Evolutionary conservation across 106 monocot genomes (phyloP).

Genomic region (Dendrobium nobile): DNA sequence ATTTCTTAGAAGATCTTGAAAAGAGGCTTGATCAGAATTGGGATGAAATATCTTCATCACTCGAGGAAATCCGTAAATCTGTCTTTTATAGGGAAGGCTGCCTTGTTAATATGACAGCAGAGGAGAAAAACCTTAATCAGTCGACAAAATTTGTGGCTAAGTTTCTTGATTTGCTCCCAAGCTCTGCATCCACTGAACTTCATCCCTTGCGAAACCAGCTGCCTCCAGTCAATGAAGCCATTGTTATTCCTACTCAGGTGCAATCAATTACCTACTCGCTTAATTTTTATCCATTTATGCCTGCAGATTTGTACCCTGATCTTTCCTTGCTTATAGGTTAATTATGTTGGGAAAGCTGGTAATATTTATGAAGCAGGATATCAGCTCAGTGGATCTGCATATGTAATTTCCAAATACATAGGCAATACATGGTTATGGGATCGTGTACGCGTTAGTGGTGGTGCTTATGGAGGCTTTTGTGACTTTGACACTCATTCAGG

Average conservation of each 20-base stretch:
- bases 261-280: background rate
- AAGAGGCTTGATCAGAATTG: constrained; percentile 83
- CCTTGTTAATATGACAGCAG: constrained; percentile 87
- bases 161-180: constrained; percentile 86
- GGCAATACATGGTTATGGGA: constrained; percentile 97
- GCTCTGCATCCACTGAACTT: constrained; percentile 17
- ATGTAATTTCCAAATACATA: constrained; percentile 96
- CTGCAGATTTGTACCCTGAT: background rate
- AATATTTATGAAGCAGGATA: constrained; percentile 88
- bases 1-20: constrained; percentile 83
- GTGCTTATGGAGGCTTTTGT: constrained; percentile 98
- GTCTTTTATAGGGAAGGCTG: constrained; percentile 69
- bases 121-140: constrained; percentile 60
- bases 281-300: background rate
- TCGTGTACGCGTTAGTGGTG: constrained; percentile 95
- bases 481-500: constrained; percentile 98
- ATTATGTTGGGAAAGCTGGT: constrained; percentile 97
- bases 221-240: constrained; percentile 74
- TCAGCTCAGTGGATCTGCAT: constrained; percentile 82
- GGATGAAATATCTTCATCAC: constrained; percentile 75
- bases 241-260: constrained; percentile 95
- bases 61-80: constrained; percentile 77
- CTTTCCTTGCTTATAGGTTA: constrained; percentile 49
- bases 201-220: constrained; percentile 45
- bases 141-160: constrained; percentile 52